Percentiles rank a stretch among this genome's conserved stretches.
Evolutionary conservation across 768 basidiomycete species (phyloP).

Genomic region (Suillus americanus): DNA sequence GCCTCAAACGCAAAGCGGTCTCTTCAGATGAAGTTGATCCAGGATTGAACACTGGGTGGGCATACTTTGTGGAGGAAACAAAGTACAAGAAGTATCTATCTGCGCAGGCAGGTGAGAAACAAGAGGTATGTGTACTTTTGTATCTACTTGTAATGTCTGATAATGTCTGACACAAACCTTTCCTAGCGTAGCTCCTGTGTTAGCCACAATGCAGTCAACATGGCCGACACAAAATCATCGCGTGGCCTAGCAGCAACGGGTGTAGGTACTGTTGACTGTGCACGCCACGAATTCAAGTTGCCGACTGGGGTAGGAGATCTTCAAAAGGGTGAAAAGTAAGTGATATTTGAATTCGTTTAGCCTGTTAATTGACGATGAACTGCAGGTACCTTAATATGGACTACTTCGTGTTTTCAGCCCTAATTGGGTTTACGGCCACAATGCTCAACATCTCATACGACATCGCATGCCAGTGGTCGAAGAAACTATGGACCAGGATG

Average conservation of each 20-base stretch:
- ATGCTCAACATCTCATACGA: constrained; percentile 17
- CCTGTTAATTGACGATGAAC: neutral
- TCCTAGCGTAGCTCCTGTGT: neutral
- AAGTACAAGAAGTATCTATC: neutral
- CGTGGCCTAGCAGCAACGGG: neutral
- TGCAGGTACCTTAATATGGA: constrained; percentile 3
- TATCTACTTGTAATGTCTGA: neutral
- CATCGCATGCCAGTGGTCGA: constrained; percentile 21
- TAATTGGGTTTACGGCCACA: neutral
- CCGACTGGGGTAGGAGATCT: neutral
- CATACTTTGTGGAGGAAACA: neutral
- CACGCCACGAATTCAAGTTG: neutral
- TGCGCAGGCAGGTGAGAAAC: neutral
- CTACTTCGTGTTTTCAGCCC: constrained; percentile 1
- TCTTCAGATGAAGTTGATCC: neutral
- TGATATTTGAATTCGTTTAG: neutral
- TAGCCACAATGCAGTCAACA: neutral
- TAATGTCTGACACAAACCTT: neutral
- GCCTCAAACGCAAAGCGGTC: neutral
- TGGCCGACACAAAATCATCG: neutral
- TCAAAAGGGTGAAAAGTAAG: constrained; percentile 5
- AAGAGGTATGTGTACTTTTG: neutral
- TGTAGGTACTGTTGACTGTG: neutral
- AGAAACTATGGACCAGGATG: constrained; percentile 13
- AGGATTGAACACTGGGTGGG: neutral